Percentiles rank a stretch among this genome's conserved stretches.
Conservation (phyloP, 345 rosid species). For the Hibiscus trionum region DNA sequence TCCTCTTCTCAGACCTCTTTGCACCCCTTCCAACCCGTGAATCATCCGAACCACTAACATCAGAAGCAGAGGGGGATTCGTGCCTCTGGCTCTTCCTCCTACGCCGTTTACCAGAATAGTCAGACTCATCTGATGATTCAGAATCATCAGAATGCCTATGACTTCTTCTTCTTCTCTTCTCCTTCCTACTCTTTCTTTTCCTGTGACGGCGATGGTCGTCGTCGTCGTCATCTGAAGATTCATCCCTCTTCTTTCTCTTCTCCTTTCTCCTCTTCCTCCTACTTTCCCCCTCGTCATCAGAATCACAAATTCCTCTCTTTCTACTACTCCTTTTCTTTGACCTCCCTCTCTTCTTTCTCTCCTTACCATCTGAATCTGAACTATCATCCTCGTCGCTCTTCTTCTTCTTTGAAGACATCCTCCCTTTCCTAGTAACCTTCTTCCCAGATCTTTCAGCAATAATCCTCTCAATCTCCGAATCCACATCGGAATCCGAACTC, state of each 20-base stretch:
- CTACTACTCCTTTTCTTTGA: conserved; percentile 62
- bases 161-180: conserved; percentile 24
- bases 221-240: conserved; percentile 24
- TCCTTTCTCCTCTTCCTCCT: conserved; percentile 43
- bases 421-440: conserved; percentile 36
- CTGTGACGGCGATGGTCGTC: conserved; percentile 21
- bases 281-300: conserved; percentile 52
- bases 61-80: conserved; percentile 33
- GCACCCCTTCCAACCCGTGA: conserved; percentile 53
- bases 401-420: conserved; percentile 35
- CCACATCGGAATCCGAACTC: conserved; percentile 71
- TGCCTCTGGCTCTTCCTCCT: conserved; percentile 50
- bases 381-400: conserved; percentile 34
- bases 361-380: conserved; percentile 39
- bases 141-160: conserved; percentile 14
- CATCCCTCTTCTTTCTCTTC: conserved; percentile 42
- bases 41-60: conserved; percentile 38
- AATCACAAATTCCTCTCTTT: conserved; percentile 46
- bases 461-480: conserved; percentile 85
- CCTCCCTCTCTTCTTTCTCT: conserved; percentile 67
- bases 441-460: conserved; percentile 70
- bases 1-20: conserved; percentile 28
- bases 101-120: conserved; percentile 31
- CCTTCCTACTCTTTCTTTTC: conserved; percentile 48
- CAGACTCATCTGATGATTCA: conserved; percentile 33